Evolutionary conservation across 2,329 filamentous ascomycete genomes (phyloP).

Genomic region (Septoria petroselini): DNA sequence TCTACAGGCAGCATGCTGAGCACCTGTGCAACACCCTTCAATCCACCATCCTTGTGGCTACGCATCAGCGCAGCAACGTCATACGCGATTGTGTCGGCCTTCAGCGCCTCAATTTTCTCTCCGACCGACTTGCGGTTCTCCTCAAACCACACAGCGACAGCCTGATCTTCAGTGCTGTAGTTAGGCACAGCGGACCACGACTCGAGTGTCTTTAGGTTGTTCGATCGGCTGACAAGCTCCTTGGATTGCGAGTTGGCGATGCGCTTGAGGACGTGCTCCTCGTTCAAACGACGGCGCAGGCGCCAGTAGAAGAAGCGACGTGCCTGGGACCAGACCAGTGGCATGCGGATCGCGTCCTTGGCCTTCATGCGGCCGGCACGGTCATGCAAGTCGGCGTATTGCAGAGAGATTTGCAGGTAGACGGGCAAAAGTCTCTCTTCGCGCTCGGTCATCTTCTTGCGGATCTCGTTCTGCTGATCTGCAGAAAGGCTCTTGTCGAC

Average conservation of each 20-base stretch:
- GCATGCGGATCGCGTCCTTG: slow-evolving; percentile 86
- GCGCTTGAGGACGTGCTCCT: slow-evolving; percentile 94
- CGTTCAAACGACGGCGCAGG: slow-evolving; percentile 90
- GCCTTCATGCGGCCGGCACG: slow-evolving; percentile 96
- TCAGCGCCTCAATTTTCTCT: slow-evolving; percentile 79
- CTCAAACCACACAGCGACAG: slow-evolving; percentile 93
- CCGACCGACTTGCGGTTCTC: slow-evolving; percentile 81
- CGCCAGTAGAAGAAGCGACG: slow-evolving; percentile 99
- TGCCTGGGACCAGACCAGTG: slow-evolving; percentile 81
- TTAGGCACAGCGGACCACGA: slow-evolving; percentile 77
- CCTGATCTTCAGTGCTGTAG: slow-evolving; percentile 75
- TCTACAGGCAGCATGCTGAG: slow-evolving; percentile 81
- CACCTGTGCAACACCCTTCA: slow-evolving; percentile 83
- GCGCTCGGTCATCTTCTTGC: slow-evolving; percentile 76
- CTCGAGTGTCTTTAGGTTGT: slow-evolving; percentile 70
- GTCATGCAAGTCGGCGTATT: slow-evolving; percentile 97
- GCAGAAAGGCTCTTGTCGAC: slow-evolving; percentile 64
- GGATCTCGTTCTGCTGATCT: slow-evolving; percentile 74
- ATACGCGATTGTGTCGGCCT: slow-evolving; percentile 67
- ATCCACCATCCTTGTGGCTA: slow-evolving; percentile 63
- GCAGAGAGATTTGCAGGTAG: slow-evolving; percentile 90
- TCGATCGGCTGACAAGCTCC: slow-evolving; percentile 41
- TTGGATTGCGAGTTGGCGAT: slow-evolving; percentile 57
- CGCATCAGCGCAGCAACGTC: slow-evolving; percentile 68
- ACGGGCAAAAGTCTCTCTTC: slow-evolving; percentile 89